Evolutionary conservation across 345 rosid genomes (phyloP).

Genomic region (Eucalyptus coolabah): DNA sequence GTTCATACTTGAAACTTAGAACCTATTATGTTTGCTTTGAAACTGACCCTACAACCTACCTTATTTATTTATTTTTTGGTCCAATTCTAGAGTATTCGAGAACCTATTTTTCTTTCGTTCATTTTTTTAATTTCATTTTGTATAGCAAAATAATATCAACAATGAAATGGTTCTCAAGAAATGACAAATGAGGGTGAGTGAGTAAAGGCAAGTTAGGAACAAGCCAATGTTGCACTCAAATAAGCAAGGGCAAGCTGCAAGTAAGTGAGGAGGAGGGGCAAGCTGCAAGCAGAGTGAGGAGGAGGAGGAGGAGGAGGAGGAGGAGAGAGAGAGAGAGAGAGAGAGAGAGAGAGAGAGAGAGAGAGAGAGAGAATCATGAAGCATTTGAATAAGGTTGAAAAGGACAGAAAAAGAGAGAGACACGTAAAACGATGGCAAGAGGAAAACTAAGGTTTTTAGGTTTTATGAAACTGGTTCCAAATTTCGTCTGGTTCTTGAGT

Average conservation of each 20-base stretch:
- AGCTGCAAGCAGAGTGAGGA: rapidly evolving
- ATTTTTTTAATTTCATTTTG: too few relatives aligned
- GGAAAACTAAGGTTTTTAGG: background rate
- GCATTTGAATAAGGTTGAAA: background rate
- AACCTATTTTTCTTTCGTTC: background rate
- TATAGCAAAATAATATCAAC: too few relatives aligned
- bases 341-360: background rate
- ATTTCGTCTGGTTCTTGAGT: background rate
- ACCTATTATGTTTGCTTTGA: rapidly evolving
- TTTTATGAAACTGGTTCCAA: background rate
- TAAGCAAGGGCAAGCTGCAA: background rate
- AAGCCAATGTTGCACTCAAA: background rate
- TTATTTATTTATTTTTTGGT: background rate
- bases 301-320: rapidly evolving
- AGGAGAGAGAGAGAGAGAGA: background rate
- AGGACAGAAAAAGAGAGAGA: background rate
- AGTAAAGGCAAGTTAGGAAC: too few relatives aligned
- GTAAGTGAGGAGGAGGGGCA: background rate
- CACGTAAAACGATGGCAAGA: background rate
- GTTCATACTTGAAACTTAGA: background rate
- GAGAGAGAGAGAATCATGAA: background rate
- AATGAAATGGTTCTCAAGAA: too few relatives aligned
- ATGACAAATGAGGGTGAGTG: background rate
- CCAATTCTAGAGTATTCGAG: background rate
- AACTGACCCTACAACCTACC: background rate